Base-by-base conservation (phyloP, 306 rosid genomes). In the Hylodesmum podocarpum region DNA sequence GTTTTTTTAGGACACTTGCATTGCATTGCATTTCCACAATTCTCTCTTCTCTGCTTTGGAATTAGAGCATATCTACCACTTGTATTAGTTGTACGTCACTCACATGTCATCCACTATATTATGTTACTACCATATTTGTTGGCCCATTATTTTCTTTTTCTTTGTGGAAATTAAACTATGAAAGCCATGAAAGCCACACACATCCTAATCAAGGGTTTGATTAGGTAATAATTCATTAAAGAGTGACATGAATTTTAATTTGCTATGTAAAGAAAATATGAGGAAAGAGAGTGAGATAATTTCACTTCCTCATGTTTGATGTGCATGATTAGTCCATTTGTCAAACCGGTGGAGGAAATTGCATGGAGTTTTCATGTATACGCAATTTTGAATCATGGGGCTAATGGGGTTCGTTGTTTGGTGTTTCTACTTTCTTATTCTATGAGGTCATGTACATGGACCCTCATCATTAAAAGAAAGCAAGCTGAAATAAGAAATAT, bases 21-120 rank as follows among this genome's bases (percentile, higher is more conserved):
- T n/a, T n/a, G n/a, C n/a, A n/a, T n/a, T n/a, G n/a, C n/a, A n/a
- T n/a, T n/a, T n/a, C n/a, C 62, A 18, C 14, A 36, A 28, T 2
- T 65, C 66, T 49, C 25, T 47, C 61, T 57, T 43, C 62, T 24
- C 57, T 18, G 8, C 51, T 69, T 81, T 28, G 16, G 65, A 74
- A 69, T 58, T 78, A 21, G 55, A 78, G 41, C 69, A 64, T 51
- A 28, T 70, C 72, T n/a, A 10, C 7, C 33, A 44, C 1, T 77
- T 4, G 1, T 16, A 64, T 0, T 2, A 47, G n/a, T 78, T n/a
- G n/a, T n/a, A n/a, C 72, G 69, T 80, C 84, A 66, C 67, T 68
- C 73, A 49, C 77, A 68, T 67, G 77, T 81, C 77, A 81, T 57
- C 72, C 65, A 73, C 62, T 25, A 2, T 50, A 39, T 50, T 19